These are phyloP conservation scores for Syzygium aromaticum DNA, from an alignment of 345 rosid species.

Conservation along the genomic window DNA sequence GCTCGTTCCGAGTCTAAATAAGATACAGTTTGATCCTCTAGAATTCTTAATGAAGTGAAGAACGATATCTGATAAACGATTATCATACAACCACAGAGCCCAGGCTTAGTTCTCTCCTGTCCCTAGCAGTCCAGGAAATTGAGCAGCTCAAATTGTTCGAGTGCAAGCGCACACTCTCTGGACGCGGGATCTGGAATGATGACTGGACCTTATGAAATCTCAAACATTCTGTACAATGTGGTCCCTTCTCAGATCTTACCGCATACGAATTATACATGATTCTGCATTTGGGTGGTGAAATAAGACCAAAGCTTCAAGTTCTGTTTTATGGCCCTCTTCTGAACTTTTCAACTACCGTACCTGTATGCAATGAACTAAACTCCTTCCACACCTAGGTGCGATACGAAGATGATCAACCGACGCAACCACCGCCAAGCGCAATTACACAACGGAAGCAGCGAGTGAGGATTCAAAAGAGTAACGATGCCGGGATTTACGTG, in stretches of 20 bases:
- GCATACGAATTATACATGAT: neutral
- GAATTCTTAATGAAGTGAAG: conserved; percentile 55
- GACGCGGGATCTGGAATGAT: neutral
- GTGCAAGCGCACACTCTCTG: conserved; percentile 19
- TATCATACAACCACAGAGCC: conserved; percentile 25
- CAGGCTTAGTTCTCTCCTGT: conserved; percentile 18
- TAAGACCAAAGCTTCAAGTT: neutral
- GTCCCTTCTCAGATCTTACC: neutral
- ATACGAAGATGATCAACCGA: neutral
- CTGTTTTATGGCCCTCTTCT: neutral
- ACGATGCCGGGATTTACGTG: neutral
- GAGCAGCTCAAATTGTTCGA: conserved; percentile 44
- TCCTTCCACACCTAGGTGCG: neutral
- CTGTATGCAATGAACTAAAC: neutral
- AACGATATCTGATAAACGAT: conserved; percentile 42
- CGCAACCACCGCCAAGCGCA: neutral
- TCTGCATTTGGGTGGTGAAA: neutral
- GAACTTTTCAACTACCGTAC: neutral
- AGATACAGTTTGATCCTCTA: conserved; percentile 18
- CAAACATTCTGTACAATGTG: neutral
- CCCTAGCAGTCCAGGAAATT: conserved; percentile 45
- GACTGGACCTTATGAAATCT: neutral
- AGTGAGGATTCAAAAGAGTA: neutral
- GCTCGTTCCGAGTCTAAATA: conserved; percentile 21
- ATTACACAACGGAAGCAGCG: neutral